These are phyloP conservation scores for Coemansia sp. DNA, from an alignment of 192 early-diverging fungal genomes.

Conservation along the genomic window DNA sequence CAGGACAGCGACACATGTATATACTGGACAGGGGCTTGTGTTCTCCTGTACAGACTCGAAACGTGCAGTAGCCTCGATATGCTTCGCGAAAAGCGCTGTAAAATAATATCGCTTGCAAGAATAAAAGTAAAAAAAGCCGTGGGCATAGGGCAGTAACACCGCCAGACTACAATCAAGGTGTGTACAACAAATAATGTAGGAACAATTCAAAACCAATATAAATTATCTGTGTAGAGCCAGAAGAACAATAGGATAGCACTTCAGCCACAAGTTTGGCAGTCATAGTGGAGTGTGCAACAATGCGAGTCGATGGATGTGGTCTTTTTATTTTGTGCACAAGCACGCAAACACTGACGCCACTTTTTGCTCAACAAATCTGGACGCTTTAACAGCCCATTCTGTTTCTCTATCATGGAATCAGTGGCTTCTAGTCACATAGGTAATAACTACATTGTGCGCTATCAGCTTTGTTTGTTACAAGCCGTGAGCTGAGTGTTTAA, in stretches of 20 bases:
- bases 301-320: background rate
- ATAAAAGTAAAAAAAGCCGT: background rate
- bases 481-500: background rate
- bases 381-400: background rate
- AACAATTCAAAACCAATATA: constrained; percentile 2
- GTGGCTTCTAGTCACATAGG: background rate
- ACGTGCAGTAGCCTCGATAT: background rate
- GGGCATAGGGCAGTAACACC: constrained; percentile 6
- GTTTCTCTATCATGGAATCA: no score
- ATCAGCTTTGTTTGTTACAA: background rate
- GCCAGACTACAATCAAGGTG: background rate
- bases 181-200: background rate
- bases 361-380: background rate
- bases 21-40: background rate
- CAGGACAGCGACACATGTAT: constrained; percentile 2
- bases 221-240: background rate
- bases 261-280: background rate
- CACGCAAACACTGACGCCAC: background rate
- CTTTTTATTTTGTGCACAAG: background rate
- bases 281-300: background rate
- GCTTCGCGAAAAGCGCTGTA: background rate
- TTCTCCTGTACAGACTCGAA: background rate
- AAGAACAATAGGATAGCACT: background rate
- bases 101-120: background rate
- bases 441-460: background rate